A percentile compares a stretch with the other conserved stretches of the same genome.
phyloP scores from a whole-genome alignment of 495 filamentous ascomycete species.

The Halenospora varia region DNA sequence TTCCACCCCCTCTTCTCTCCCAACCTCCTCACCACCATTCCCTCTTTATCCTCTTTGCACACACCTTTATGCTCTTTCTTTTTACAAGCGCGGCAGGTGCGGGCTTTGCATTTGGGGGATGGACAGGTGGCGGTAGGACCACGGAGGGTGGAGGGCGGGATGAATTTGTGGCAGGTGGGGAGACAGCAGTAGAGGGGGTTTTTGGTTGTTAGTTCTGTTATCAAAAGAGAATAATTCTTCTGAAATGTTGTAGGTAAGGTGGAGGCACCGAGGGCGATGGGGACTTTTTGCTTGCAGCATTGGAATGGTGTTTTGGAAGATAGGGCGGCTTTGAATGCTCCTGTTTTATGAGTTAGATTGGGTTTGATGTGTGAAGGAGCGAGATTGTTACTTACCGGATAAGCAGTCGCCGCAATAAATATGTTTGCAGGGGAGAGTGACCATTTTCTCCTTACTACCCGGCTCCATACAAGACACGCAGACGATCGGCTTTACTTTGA shows the following conservation, averaged over 20 bases:
- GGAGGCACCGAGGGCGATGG: neutral
- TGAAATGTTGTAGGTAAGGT: neutral
- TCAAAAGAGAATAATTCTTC: neutral
- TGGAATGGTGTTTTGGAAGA: conserved; percentile 4
- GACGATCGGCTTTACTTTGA: neutral
- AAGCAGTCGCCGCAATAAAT: conserved; percentile 2
- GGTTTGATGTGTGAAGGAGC: neutral
- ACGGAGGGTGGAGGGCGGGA: conserved; percentile 1
- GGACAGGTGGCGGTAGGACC: conserved; percentile 9
- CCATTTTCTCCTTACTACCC: neutral
- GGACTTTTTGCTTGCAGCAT: conserved; percentile 4
- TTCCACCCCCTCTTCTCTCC: conserved; percentile 30
- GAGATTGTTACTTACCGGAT: neutral
- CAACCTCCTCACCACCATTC: conserved; percentile 16
- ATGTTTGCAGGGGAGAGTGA: neutral
- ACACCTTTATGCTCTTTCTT: conserved; percentile 7
- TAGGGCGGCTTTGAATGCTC: conserved; percentile 6
- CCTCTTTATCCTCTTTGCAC: conserved; percentile 24
- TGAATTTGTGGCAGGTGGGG: conserved; percentile 1
- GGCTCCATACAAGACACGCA: conserved; percentile 7
- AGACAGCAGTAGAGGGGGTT: conserved; percentile 10
- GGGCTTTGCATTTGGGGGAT: conserved; percentile 1
- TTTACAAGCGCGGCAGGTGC: conserved; percentile 5
- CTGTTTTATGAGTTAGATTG: conserved; percentile 2
- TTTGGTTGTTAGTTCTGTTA: conserved; percentile 9